A percentile compares a stretch with the other conserved stretches of the same genome.
These are phyloP conservation scores for Xerocomus potaroensis DNA, from an alignment of 768 basidiomycete species.

Conservation along the genomic window DNA sequence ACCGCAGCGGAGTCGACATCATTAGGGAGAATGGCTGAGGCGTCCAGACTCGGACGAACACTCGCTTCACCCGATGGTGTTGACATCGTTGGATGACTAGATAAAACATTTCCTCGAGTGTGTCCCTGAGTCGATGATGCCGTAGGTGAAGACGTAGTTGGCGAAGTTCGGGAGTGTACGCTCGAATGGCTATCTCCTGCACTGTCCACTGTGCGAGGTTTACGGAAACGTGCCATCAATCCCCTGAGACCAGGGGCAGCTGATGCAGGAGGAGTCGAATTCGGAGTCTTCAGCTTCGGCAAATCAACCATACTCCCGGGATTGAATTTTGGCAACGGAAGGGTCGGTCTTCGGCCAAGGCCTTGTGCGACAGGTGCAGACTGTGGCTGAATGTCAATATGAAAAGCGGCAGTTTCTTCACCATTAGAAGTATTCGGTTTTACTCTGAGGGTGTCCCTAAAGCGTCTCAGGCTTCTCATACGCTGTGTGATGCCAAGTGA, in stretches of 20 bases:
- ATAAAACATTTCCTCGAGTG: conserved; percentile 28
- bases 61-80: conserved; percentile 12
- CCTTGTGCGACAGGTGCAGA: conserved; percentile 27
- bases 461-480: conserved; percentile 68
- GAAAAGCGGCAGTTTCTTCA: conserved; percentile 46
- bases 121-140: conserved; percentile 32
- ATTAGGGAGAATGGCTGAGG: conserved; percentile 19
- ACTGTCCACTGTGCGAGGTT: conserved; percentile 28
- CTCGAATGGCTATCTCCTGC: conserved; percentile 29
- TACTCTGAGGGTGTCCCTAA: conserved; percentile 64
- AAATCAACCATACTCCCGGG: conserved; percentile 43
- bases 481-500: conserved; percentile 60
- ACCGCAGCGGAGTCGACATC: conserved; percentile 50
- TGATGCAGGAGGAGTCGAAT: conserved; percentile 63
- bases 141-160: conserved; percentile 34
- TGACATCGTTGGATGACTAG: conserved; percentile 13
- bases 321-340: conserved; percentile 43
- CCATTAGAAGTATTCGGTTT: conserved; percentile 44
- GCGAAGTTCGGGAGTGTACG: conserved; percentile 27
- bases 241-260: conserved; percentile 72
- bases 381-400: conserved; percentile 41
- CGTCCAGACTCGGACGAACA: conserved; percentile 22
- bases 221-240: conserved; percentile 76
- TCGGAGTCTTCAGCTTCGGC: conserved; percentile 49
- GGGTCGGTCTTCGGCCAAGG: conserved; percentile 42